phyloP scores from a whole-genome alignment of 192 early-diverging fungal species.

The Coemansia aciculifera region DNA sequence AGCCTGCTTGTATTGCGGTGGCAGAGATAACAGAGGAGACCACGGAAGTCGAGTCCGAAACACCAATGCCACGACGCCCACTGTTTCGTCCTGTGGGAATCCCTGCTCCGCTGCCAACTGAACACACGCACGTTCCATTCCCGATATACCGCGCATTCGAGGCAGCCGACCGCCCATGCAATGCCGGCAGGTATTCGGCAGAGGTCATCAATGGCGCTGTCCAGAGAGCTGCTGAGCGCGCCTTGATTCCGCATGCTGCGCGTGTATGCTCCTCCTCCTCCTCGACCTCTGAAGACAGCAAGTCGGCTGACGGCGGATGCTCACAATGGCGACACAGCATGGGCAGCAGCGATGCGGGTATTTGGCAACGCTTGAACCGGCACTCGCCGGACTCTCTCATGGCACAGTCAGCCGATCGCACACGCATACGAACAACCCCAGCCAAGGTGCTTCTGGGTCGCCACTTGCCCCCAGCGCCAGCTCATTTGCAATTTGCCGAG shows the following conservation, averaged over 20 bases:
- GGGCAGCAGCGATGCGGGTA: constrained; percentile 1
- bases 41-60: background rate
- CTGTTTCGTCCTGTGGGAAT: constrained; percentile 19
- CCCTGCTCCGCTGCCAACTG: constrained; percentile 37
- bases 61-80: background rate
- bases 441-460: background rate
- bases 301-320: constrained; percentile 11
- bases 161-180: background rate
- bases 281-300: background rate
- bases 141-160: constrained; percentile 16
- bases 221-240: background rate
- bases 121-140: constrained; percentile 27
- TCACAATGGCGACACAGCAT: constrained; percentile 15
- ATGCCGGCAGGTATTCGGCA: background rate
- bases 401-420: constrained; percentile 5
- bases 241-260: background rate
- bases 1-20: background rate
- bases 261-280: background rate
- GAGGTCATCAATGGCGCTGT: constrained; percentile 5
- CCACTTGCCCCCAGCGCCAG: constrained; percentile 10
- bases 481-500: constrained; percentile 29
- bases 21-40: background rate
- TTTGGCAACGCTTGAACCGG: background rate
- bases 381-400: background rate
- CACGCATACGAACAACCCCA: constrained; percentile 7